Evolutionary conservation across 2,329 filamentous ascomycete genomes (phyloP).

Genomic region (Basipetospora chlamydospora): DNA sequence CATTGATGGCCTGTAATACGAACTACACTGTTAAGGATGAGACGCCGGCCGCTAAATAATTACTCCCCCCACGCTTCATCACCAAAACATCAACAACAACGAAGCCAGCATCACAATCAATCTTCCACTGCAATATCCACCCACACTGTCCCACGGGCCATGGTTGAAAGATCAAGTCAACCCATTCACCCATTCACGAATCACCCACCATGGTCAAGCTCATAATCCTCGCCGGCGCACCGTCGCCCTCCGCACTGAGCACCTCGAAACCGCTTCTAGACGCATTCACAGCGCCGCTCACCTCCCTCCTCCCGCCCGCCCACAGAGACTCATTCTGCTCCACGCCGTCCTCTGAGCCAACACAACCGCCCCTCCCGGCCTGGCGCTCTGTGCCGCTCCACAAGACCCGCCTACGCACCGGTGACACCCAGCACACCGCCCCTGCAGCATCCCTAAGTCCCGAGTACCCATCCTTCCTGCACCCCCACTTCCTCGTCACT

Average conservation of each 20-base stretch:
- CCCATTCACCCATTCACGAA: too few species aligned
- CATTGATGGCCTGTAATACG: too few species aligned
- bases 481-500: slow-evolving; percentile 24
- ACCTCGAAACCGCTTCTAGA: slow-evolving; percentile 39
- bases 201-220: slow-evolving; percentile 12
- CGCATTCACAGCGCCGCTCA: slow-evolving; percentile 25
- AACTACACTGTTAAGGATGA: too few species aligned
- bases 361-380: background rate
- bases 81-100: too few species aligned
- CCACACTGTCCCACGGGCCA: too few species aligned
- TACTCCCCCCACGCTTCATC: too few species aligned
- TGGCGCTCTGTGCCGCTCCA: slow-evolving; percentile 6
- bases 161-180: too few species aligned
- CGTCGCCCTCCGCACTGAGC: slow-evolving; percentile 32
- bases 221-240: slow-evolving; percentile 38
- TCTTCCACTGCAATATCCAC: too few species aligned
- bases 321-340: slow-evolving; percentile 18
- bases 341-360: background rate
- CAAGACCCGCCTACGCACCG: background rate
- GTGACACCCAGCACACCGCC: slow-evolving; percentile 8
- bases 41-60: too few species aligned
- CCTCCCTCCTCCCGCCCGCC: slow-evolving; percentile 35
- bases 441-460: slow-evolving; percentile 13
- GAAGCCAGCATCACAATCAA: too few species aligned
- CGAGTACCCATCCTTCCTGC: slow-evolving; percentile 33